These are phyloP conservation scores for Oenanthe sinensis DNA, from an alignment of 129 eudicot species.

Conservation along the genomic window DNA sequence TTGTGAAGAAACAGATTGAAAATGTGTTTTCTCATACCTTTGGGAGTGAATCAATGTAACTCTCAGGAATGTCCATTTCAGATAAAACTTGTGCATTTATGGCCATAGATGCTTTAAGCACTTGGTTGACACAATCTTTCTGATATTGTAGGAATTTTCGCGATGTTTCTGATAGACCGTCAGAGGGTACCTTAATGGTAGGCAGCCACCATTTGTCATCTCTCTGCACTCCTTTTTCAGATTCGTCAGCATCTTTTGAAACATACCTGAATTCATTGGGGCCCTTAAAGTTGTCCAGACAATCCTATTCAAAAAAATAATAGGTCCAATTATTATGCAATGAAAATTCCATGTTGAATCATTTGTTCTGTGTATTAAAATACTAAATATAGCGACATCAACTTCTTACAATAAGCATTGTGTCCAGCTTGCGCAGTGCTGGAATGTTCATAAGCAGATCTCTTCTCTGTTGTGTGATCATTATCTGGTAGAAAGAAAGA, in stretches of 20 bases:
- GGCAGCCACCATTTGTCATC: conserved; percentile 35
- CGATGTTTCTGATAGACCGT: conserved; percentile 24
- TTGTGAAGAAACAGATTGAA: neutral
- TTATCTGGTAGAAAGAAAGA: conserved; percentile 19
- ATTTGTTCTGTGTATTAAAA: neutral
- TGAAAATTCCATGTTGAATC: neutral
- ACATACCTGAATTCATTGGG: conserved; percentile 24
- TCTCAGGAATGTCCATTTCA: conserved; percentile 35
- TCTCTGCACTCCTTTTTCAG: conserved; percentile 24
- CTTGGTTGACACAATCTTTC: conserved; percentile 34
- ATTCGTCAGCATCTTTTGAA: conserved; percentile 19
- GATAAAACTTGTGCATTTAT: conserved; percentile 25
- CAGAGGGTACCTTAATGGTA: conserved; percentile 27
- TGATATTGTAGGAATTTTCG: conserved; percentile 25
- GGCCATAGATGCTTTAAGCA: conserved; percentile 31
- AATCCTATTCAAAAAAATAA: conserved; percentile 13
- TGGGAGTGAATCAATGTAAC: conserved; percentile 26
- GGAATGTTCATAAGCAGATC: conserved; percentile 44
- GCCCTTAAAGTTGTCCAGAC: conserved; percentile 23
- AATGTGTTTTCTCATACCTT: conserved; percentile 15
- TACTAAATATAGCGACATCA: neutral
- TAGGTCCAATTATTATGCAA: neutral
- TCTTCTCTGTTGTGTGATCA: conserved; percentile 33
- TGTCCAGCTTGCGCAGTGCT: conserved; percentile 42
- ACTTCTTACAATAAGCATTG: conserved; percentile 28